A percentile compares a stretch with the other conserved stretches of the same genome.
Evolutionary conservation across 495 filamentous ascomycete species (phyloP).

Genomic region (Letharia columbiana): DNA sequence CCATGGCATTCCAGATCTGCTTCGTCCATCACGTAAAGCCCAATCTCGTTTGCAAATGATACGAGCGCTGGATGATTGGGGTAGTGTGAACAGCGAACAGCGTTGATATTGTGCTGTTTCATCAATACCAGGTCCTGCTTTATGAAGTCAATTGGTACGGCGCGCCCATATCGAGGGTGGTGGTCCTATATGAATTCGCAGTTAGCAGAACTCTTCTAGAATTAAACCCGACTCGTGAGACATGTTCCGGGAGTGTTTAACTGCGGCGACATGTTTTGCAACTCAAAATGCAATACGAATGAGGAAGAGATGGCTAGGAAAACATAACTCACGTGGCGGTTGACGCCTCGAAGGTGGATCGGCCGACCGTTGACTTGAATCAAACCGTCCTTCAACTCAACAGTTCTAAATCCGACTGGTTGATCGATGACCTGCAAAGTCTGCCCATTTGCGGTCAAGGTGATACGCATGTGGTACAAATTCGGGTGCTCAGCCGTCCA

Average conservation of each 20-base stretch:
- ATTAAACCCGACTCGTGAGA: too few relatives aligned
- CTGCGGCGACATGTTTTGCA: too few relatives aligned
- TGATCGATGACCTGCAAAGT: conserved; percentile 39
- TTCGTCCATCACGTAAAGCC: conserved; percentile 64
- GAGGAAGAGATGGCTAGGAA: too few relatives aligned
- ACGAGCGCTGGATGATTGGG: conserved; percentile 50
- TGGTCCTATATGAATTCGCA: conserved; percentile 35
- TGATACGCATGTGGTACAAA: conserved; percentile 45
- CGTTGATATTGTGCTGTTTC: conserved; percentile 61
- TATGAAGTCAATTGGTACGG: conserved; percentile 50
- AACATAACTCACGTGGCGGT: conserved; percentile 37
- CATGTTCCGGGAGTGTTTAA: too few relatives aligned
- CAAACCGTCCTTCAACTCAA: conserved; percentile 48
- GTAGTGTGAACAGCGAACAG: conserved; percentile 54
- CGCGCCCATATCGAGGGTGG: conserved; percentile 49
- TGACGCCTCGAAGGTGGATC: conserved; percentile 51
- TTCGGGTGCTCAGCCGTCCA: conserved; percentile 62
- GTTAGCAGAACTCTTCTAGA: too few relatives aligned
- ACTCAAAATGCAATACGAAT: too few relatives aligned
- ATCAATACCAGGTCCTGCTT: conserved; percentile 52
- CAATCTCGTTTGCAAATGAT: conserved; percentile 58
- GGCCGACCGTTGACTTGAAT: conserved; percentile 51
- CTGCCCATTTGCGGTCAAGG: conserved; percentile 24
- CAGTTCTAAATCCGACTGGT: conserved; percentile 50
- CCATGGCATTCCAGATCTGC: conserved; percentile 65